Conservation (phyloP, 2,329 filamentous ascomycete genomes). For the Pyrenophora tritici-repentis region DNA sequence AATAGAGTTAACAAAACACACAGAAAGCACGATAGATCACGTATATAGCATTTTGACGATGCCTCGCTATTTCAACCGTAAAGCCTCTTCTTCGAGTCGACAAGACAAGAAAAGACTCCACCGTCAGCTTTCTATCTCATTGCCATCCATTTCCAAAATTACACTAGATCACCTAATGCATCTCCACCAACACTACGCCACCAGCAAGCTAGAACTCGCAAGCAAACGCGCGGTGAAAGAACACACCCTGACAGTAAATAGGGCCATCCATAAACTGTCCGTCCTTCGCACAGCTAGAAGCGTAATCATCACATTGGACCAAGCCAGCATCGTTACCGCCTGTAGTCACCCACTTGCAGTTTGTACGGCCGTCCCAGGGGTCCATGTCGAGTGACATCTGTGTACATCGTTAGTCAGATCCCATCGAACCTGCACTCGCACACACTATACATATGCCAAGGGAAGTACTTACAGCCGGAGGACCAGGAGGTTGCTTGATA, state of each 20-base stretch:
- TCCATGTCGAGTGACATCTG: background rate
- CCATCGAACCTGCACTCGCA: background rate
- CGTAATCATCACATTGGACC: background rate
- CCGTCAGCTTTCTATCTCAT: no score
- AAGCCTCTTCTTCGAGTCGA: no score
- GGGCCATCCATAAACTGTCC: background rate
- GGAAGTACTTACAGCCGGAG: background rate
- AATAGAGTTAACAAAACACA: no score
- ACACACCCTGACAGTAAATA: background rate
- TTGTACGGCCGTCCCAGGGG: background rate
- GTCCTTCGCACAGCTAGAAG: background rate
- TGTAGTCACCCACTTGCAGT: background rate
- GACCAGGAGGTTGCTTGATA: background rate
- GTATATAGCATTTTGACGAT: no score
- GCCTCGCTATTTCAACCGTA: no score
- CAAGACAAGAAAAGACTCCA: no score
- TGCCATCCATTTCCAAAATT: no score
- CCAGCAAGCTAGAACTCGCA: background rate
- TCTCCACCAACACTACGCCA: no score
- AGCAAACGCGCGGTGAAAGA: background rate
- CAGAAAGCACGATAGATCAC: no score
- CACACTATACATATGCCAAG: background rate
- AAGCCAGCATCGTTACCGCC: background rate
- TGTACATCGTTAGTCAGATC: background rate
- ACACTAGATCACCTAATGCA: no score